Base-by-base conservation (phyloP, 176 grass and related monocot genomes). In the Aegilops umbellulata region DNA sequence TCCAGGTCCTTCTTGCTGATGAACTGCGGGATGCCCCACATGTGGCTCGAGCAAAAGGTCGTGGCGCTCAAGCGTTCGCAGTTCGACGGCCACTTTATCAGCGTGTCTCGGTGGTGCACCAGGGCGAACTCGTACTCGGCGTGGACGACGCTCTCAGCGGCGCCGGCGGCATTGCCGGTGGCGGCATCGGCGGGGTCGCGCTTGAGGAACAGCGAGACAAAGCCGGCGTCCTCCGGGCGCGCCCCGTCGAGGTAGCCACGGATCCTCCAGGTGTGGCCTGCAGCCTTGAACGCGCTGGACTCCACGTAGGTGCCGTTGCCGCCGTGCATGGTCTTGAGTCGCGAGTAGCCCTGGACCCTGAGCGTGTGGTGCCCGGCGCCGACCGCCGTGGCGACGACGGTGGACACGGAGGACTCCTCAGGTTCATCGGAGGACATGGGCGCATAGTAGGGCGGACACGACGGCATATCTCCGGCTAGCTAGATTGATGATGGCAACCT, bases 311-410 rank as follows among this genome's bases (percentile, higher is more conserved):
- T 19, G 68, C 81, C 81, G 23, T 20, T 73, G 17, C 17, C 51
- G 68, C 68, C 34, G 68, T 62, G 60, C 81, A 74, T 60, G 34
- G 35, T 60, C 68, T 42, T 29, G 34, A 83, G 27, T 22, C 68
- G 23, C 23, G 36, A 73, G 81, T 61, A 83, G 23, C 68, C 81
- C 16, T 74, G 23, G 34, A 83, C 42, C 81, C 58, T 83, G 81
- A 83, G 41, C 68, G 58, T 27, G 68, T 83, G 67, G 49, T 68
- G 60, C 67, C 60, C 71, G 81, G 81, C 29, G 13, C 49, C 67
- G 15, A 34, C 49, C 13, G 80, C 80, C 14, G 32, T 83, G 49
- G 66, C 81, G 67, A 12, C 81, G 32, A 68, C 66, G 17, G 67
- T 58, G 66, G 67, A 83, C 49, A 71, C 23, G n/a, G 67, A 72